These are phyloP conservation scores for Aspergillus hortae DNA, from an alignment of 2,329 filamentous ascomycete genomes.

Conservation along the genomic window DNA sequence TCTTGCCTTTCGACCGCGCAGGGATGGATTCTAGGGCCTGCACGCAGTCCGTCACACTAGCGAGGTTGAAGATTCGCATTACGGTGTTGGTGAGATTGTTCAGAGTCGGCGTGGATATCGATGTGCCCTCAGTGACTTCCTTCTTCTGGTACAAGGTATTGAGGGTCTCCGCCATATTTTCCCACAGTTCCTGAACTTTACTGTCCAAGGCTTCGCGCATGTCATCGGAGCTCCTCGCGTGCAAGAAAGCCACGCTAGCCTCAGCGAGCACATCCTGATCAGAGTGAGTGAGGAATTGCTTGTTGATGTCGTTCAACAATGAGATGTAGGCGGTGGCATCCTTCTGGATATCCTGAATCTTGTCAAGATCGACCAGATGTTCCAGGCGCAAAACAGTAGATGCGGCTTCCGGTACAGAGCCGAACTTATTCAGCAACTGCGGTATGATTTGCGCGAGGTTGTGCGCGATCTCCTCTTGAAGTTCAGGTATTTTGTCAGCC, in stretches of 20 bases:
- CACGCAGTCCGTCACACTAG: conserved; percentile 73
- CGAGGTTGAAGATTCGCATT: conserved; percentile 75
- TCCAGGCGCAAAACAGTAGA: conserved; percentile 81
- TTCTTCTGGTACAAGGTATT: conserved; percentile 67
- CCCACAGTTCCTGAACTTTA: conserved; percentile 81
- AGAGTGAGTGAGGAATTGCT: conserved; percentile 90
- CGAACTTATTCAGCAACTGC: conserved; percentile 85
- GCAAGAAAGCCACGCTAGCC: conserved; percentile 75
- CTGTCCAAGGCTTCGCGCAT: conserved; percentile 79
- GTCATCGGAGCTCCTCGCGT: conserved; percentile 82
- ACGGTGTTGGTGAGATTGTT: conserved; percentile 70
- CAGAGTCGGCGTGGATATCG: conserved; percentile 62
- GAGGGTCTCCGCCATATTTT: conserved; percentile 72
- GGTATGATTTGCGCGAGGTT: conserved; percentile 77
- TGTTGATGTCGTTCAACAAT: conserved; percentile 85
- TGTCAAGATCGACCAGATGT: conserved; percentile 78
- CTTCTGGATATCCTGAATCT: conserved; percentile 85
- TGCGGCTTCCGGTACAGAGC: conserved; percentile 81
- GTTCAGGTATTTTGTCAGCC: conserved; percentile 61
- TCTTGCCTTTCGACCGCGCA: conserved; percentile 35
- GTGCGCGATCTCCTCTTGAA: conserved; percentile 74
- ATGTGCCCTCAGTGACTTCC: conserved; percentile 68
- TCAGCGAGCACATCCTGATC: conserved; percentile 81
- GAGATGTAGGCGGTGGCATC: conserved; percentile 76
- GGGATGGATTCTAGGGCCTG: conserved; percentile 64